A percentile compares a stretch with the other conserved stretches of the same genome.
Conservation (phyloP, 768 basidiomycete genomes). For the Lentinula raphanica region DNA sequence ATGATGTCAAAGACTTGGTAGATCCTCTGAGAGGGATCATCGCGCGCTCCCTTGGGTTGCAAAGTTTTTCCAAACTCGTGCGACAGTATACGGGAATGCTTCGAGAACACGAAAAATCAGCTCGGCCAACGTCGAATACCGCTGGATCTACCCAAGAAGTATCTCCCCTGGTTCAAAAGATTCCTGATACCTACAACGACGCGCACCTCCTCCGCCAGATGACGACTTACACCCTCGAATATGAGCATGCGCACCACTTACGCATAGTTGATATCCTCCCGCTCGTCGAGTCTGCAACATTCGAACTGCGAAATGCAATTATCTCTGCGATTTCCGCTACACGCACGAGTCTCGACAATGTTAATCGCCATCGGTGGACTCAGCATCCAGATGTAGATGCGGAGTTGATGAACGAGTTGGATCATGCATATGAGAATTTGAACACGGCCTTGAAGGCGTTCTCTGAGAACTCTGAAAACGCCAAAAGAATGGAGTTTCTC, state of each 20-base stretch:
- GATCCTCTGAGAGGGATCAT: conserved; percentile 30
- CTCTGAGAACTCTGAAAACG: conserved; percentile 11
- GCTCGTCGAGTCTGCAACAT: conserved; percentile 26
- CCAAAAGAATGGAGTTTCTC: conserved; percentile 30
- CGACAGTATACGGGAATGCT: conserved; percentile 9
- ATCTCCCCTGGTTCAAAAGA: not conserved
- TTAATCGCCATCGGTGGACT: conserved; percentile 32
- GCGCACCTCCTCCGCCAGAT: conserved; percentile 31
- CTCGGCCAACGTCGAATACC: not conserved
- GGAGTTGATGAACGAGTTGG: conserved; percentile 19
- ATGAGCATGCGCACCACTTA: conserved; percentile 24
- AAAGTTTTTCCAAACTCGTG: conserved; percentile 25
- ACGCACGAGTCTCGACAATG: conserved; percentile 18
- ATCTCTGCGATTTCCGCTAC: conserved; percentile 21
- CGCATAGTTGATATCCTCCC: conserved; percentile 31
- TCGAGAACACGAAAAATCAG: not conserved
- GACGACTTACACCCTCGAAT: conserved; percentile 17
- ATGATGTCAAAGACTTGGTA: conserved; percentile 32
- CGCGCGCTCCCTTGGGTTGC: conserved; percentile 20
- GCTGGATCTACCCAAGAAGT: not conserved
- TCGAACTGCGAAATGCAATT: conserved; percentile 27
- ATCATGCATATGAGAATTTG: conserved; percentile 20
- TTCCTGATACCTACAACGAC: conserved; percentile 20
- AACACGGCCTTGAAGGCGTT: conserved; percentile 25
- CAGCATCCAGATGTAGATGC: conserved; percentile 11